Evolutionary conservation across 2,329 filamentous ascomycete genomes (phyloP), one percentile per base, ranked within the genome.

Genomic region (Scedosporium dehoogii): DNA sequence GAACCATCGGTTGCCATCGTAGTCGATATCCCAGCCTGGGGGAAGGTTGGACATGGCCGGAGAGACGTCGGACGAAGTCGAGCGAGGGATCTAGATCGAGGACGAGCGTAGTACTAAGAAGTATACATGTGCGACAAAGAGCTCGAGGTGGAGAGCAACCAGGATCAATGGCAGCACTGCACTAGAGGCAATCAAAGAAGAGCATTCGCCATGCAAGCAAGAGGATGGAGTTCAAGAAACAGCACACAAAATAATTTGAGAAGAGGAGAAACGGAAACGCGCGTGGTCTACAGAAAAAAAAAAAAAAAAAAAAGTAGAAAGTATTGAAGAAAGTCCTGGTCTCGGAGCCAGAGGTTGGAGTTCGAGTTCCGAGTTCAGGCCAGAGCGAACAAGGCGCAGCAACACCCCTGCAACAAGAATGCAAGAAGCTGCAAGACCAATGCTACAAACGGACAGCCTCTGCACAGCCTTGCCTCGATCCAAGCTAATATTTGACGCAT

Each of bases 1-100:
- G 71, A 84, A 80, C 83, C 83, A 85, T 27, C 83, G 78, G 21
- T 66, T 67, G 61, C 82, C 82, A 65, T 85, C 82, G 67, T 85
- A 84, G 69, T 85, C 83, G 68, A 73, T 77, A 63, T 83, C 80
- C 83, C 83, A 85, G 62, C 80, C 79, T 6, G 76, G 73, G 2
- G 81, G 81, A 38, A 85, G 78, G 58, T 70, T 73, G 60, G 27
- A 42, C 63, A 63, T 62, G 33, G 60, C 53, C 21, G 29, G 25
- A 33, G 21, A 29, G 48, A 33, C n/a, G n/a, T 42, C 27, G 23
- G 33, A 6, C 27, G 56, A 58, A n/a, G 7, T 58, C 16, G 27
- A 2, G 21, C 33, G 33, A 38, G 12, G 48, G 51, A 18, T 18
- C 21, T 18, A 21, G 48, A 21, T 53, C 16, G 16, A 21, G 48